Conservation (phyloP, 768 basidiomycete genomes). For the Candolleomyces eurysporus region DNA sequence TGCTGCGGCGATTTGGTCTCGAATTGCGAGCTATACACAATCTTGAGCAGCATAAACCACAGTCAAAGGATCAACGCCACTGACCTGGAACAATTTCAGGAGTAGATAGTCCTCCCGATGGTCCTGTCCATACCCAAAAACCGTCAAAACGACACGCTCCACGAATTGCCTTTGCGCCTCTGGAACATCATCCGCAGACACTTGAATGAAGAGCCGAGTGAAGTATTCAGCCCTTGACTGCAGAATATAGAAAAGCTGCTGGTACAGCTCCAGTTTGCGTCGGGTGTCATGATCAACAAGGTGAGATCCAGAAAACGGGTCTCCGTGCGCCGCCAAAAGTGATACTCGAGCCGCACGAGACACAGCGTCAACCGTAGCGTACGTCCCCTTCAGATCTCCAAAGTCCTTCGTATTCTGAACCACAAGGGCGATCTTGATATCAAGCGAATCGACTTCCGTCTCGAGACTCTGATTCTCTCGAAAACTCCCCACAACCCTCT, state of each 20-base stretch:
- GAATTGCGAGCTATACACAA: conserved; percentile 63
- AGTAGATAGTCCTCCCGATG: conserved; percentile 91
- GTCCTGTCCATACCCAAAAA: conserved; percentile 96
- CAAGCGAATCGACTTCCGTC: conserved; percentile 87
- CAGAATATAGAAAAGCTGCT: conserved; percentile 92
- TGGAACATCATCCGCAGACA: conserved; percentile 57
- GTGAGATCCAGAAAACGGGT: conserved; percentile 87
- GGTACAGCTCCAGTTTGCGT: conserved; percentile 90
- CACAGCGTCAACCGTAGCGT: conserved; percentile 68
- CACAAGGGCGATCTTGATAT: conserved; percentile 93
- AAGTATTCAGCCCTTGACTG: conserved; percentile 88
- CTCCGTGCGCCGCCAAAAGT: conserved; percentile 86
- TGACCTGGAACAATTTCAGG: conserved; percentile 88
- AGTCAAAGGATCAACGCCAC: conserved; percentile 16
- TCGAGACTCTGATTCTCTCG: conserved; percentile 91
- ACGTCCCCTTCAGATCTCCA: conserved; percentile 70
- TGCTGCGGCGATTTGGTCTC: conserved; percentile 69
- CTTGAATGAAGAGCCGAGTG: conserved; percentile 65
- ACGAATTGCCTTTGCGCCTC: conserved; percentile 79
- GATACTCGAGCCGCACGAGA: conserved; percentile 75
- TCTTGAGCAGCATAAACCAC: neutral
- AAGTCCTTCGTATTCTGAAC: conserved; percentile 94
- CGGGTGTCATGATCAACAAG: conserved; percentile 83
- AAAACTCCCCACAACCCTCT: conserved; percentile 87
- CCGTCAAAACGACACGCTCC: conserved; percentile 80